Evolutionary conservation across 495 filamentous ascomycete species (phyloP), one percentile per base, ranked within the genome.

Genomic region (Paragyromitra xinjiangensis): DNA sequence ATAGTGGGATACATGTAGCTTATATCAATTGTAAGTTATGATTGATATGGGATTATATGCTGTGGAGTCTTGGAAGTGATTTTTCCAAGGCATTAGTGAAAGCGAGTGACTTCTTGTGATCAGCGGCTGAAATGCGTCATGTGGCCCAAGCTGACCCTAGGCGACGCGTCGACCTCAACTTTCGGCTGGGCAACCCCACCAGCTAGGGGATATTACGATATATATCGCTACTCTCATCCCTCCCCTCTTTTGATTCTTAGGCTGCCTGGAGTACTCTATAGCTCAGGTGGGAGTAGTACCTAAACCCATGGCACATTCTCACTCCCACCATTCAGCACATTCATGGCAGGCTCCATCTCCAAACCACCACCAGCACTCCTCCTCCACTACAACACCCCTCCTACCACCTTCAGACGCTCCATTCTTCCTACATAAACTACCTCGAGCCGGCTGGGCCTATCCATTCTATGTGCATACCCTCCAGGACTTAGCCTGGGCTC

Each of bases 391-490:
- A 51, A 64, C 78, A 3, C 77, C 77, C 3, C 76, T 80, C 6
- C 77, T 73, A 16, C 77, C 40, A 29, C 79, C 67, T 12, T 61
- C 68, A 24, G 44, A 58, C 7, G 79, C 37, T 22, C 64, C 39
- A 8, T 73, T 80, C 40, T 65, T 63, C 40, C 59, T 66, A 19
- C 77, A 79, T 53, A 72, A 72, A 40, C 67, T 79, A 11, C 77
- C 77, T 12, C 62, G 66, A 14, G 75, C 75, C 7, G 64, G 66
- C 9, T 79, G 77, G 77, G 66, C 75, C 5, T 79, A 79, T 6
- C 77, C 77, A 6, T 72, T 79, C 24, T 77, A 77, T 24, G 77
- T 79, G 22, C 50, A 29, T 34, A 26, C 50, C 37, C 8, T 29
- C 19, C n/a, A n/a, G 24, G n/a, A 8, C 12, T 11, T 26, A 11